A percentile compares a stretch with the other conserved stretches of the same genome.
These are phyloP conservation scores for Globisporangium megalacanthum DNA, from an alignment of 352 stramenopile genomes.

Conservation along the genomic window DNA sequence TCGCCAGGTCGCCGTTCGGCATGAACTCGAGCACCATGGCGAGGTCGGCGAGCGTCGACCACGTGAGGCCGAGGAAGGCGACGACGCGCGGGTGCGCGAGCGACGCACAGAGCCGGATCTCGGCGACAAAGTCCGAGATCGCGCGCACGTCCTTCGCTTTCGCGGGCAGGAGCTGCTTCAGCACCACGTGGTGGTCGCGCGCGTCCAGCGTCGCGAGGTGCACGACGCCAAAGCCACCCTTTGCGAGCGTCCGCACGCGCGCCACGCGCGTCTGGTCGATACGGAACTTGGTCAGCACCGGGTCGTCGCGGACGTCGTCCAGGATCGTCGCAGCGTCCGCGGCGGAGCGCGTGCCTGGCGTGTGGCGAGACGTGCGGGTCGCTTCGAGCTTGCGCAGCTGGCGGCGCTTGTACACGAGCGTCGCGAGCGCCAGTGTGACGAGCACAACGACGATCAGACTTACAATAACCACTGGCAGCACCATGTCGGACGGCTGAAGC, in stretches of 20 bases:
- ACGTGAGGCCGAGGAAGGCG: conserved; percentile 20
- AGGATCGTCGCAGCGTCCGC: conserved; percentile 20
- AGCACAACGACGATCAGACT: conserved; percentile 1
- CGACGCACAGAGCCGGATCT: conserved; percentile 16
- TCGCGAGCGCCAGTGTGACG: conserved; percentile 2
- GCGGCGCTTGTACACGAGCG: conserved; percentile 8
- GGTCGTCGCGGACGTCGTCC: conserved; percentile 48
- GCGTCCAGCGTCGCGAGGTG: conserved; percentile 31
- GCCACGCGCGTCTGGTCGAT: conserved; percentile 41
- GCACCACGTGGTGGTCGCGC: conserved; percentile 15
- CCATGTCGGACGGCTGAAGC: neutral
- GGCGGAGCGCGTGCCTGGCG: neutral
- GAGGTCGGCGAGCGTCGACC: conserved; percentile 16
- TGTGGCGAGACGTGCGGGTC: conserved; percentile 9
- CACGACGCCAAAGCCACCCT: conserved; percentile 53
- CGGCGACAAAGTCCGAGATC: conserved; percentile 27
- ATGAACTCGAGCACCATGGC: conserved; percentile 28
- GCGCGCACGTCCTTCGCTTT: conserved; percentile 13
- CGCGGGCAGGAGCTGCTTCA: conserved; percentile 12
- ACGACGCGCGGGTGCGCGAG: conserved; percentile 25
- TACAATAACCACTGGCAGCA: conserved; percentile 7
- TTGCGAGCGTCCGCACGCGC: conserved; percentile 29
- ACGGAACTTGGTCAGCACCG: conserved; percentile 36
- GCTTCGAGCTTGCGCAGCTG: conserved; percentile 12
- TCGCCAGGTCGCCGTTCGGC: conserved; percentile 22